These are phyloP conservation scores for Psidium guajava DNA, from an alignment of 345 rosid species.

Conservation along the genomic window DNA sequence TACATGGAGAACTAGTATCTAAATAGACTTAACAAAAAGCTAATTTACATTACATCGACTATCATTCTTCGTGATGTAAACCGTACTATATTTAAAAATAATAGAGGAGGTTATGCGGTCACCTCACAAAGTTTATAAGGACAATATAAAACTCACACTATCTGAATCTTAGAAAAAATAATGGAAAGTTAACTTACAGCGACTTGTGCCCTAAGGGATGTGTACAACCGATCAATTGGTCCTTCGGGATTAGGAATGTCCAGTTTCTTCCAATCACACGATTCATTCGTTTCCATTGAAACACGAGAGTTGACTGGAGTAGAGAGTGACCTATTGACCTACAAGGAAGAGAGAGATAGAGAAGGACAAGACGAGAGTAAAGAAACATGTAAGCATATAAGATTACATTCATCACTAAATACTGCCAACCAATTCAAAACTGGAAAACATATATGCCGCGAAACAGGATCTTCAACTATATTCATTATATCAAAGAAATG, in stretches of 20 bases:
- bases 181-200: neutral
- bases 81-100: too few species aligned
- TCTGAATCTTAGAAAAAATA: neutral
- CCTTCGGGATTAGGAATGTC: neutral
- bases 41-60: neutral
- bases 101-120: neutral
- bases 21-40: neutral
- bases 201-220: neutral
- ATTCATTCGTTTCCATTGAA: neutral
- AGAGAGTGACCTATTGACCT: neutral
- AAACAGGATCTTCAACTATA: neutral
- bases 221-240: neutral
- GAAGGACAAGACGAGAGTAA: neutral
- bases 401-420: neutral
- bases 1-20: neutral
- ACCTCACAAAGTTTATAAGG: neutral
- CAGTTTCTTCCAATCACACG: neutral
- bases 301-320: neutral
- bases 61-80: neutral
- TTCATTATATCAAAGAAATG: neutral
- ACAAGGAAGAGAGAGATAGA: neutral
- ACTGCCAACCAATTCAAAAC: neutral
- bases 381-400: neutral
- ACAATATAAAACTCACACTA: neutral
- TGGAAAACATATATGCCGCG: neutral